Conservation (phyloP, 2,329 filamentous ascomycete genomes). For the Monosporascus sp. region DNA sequence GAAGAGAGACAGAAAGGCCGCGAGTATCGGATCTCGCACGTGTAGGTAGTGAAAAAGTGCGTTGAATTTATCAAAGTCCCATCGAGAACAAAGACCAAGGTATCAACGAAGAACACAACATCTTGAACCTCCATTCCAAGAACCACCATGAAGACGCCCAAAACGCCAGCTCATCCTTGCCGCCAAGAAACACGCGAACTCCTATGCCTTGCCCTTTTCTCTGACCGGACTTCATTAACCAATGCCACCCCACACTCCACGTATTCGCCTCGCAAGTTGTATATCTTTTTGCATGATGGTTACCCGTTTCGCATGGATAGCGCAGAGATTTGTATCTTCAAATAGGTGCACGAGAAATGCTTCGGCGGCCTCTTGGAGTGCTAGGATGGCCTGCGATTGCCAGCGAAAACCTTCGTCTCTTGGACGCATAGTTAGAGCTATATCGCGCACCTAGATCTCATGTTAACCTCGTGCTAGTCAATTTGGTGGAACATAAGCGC, state of each 20-base stretch:
- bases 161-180: conserved; percentile 15
- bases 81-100: neutral
- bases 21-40: too few species aligned
- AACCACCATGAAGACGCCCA: conserved; percentile 59
- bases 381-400: conserved; percentile 92
- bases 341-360: conserved; percentile 96
- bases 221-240: conserved; percentile 35
- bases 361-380: conserved; percentile 92
- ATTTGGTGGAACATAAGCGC: neutral
- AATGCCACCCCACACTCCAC: conserved; percentile 69
- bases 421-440: conserved; percentile 60
- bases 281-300: conserved; percentile 99
- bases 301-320: conserved; percentile 92
- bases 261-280: conserved; percentile 77
- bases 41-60: too few species aligned
- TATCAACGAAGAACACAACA: neutral
- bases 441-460: conserved; percentile 57
- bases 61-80: neutral
- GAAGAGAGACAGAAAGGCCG: too few species aligned
- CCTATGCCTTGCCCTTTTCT: neutral
- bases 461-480: conserved; percentile 2
- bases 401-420: conserved; percentile 72
- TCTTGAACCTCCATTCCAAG: neutral
- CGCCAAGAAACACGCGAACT: conserved; percentile 4
- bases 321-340: conserved; percentile 92